Evolutionary conservation across 305 asterid genomes (phyloP), one percentile per base, ranked within the genome.

Genomic region (Andrographis paniculata): DNA sequence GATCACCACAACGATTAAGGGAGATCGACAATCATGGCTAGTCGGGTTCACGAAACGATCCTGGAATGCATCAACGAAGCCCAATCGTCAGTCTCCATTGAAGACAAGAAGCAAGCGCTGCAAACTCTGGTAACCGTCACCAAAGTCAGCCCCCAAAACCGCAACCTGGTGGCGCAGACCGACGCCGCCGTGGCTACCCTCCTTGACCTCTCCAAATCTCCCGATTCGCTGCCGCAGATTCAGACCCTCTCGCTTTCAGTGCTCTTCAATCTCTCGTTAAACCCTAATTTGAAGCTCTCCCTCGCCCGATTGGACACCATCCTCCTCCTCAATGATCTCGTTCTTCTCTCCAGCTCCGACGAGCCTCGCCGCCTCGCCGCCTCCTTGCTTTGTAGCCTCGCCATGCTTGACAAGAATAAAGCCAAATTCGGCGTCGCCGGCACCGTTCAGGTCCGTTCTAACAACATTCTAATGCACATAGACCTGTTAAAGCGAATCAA

Each of bases 391-490:
- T 82, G 96, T 61, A 86, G 96, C 63, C 48, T 86, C 48, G 96
- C 94, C 63, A 86, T 80, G 93, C 45, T 77, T 36, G 80, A 86
- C 57, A 86, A 76, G 45, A 86, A 86, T 51, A 86, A 86, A 57
- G 94, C 94, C 14, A 79, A 79, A 52, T 73, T 86, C 20, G 96
- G 94, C 1, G 93, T 82, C 18, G 79, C 77, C 0, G 92, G 94
- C 20, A 73, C 77, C 4, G 15, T 79, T 53, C 64, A 79, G 72
- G 67, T 67, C 4, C 20, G 4, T 14, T 33, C 38, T 2, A 33
- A 33, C 30, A n/a, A n/a, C n/a, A n/a, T n/a, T n/a, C n/a, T n/a
- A n/a, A n/a, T n/a, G n/a, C n/a, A n/a, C n/a, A n/a, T n/a, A n/a
- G n/a, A n/a, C n/a, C n/a, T n/a, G n/a, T n/a, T n/a, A n/a, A n/a